Percentiles rank a stretch among this genome's conserved stretches.
Evolutionary conservation across 2,329 filamentous ascomycete species (phyloP).

Genomic region (Tolypocladium cylindrosporum): DNA sequence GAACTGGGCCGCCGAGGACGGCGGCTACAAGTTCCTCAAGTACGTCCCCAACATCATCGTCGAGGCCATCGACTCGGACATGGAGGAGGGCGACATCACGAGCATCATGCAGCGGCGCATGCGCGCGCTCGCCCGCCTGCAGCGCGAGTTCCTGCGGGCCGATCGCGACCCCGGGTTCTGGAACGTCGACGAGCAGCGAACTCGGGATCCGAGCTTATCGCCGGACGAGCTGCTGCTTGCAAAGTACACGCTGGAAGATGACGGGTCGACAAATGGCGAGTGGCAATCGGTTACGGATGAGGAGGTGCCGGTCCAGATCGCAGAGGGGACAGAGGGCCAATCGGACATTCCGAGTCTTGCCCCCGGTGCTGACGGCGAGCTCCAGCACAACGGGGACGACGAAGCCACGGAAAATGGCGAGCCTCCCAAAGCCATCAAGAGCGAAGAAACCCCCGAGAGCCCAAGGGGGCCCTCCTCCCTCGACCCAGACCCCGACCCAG

Average conservation of each 20-base stretch:
- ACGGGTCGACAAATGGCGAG: conserved; percentile 1
- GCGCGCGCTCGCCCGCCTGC: conserved; percentile 21
- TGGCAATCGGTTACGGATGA: background rate
- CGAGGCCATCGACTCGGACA: conserved; percentile 22
- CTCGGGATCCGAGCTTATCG: background rate
- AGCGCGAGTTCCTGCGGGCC: conserved; percentile 23
- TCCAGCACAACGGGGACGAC: background rate
- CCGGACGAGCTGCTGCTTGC: conserved; percentile 1
- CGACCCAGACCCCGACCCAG: background rate
- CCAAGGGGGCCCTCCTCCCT: background rate
- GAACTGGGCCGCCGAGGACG: conserved; percentile 32
- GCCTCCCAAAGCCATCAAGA: background rate
- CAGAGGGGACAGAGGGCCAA: background rate
- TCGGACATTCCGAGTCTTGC: background rate
- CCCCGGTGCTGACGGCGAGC: background rate
- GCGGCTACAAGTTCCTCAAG: conserved; percentile 21
- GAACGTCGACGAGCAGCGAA: conserved; percentile 13
- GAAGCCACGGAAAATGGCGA: background rate
- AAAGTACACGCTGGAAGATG: conserved; percentile 1
- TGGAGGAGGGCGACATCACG: conserved; percentile 19
- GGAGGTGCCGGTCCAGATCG: background rate
- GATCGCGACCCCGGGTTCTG: conserved; percentile 20
- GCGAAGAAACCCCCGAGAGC: background rate
- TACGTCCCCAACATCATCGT: conserved; percentile 28
- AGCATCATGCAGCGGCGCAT: conserved; percentile 25